phyloP scores from a whole-genome alignment of 2,329 filamentous ascomycete species.

The Penicillium sclerotiorum region DNA sequence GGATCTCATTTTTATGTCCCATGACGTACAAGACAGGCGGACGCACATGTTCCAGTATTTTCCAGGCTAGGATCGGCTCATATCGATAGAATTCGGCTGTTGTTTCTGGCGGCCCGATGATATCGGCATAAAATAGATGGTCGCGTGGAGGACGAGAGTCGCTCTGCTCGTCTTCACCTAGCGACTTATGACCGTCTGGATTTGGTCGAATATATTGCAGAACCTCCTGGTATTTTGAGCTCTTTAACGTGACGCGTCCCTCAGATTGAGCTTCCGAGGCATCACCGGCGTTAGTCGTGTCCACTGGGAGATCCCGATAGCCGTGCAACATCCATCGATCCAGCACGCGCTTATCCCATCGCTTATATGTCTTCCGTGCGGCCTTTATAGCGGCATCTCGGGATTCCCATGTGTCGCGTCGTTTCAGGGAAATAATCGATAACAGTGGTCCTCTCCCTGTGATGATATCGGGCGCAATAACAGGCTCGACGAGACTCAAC shows the following conservation, averaged over 20 bases:
- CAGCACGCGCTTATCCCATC: constrained; percentile 13
- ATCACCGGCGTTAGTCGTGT: too few species aligned
- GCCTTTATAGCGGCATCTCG: constrained; percentile 1
- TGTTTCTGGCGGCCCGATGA: constrained; percentile 3
- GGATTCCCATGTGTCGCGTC: constrained; percentile 10
- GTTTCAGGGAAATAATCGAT: constrained; percentile 6
- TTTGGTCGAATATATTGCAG: constrained; percentile 11
- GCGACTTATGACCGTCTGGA: background rate
- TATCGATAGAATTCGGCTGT: constrained; percentile 6
- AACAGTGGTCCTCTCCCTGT: constrained; percentile 5
- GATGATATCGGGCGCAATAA: constrained; percentile 16
- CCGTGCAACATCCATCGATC: constrained; percentile 7
- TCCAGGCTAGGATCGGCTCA: constrained; percentile 6
- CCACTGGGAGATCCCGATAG: constrained; percentile 4
- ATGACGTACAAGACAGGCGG: constrained; percentile 29
- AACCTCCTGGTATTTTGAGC: constrained; percentile 12
- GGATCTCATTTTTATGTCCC: constrained; percentile 19
- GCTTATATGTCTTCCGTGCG: background rate
- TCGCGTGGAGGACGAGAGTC: background rate
- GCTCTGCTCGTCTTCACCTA: background rate
- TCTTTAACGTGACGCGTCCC: constrained; percentile 2
- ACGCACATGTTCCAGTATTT: constrained; percentile 12
- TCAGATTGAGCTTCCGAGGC: background rate
- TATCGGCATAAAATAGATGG: constrained; percentile 5
- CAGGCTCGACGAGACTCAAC: constrained; percentile 71